Evolutionary conservation across 1,139 yeast species (phyloP), one percentile per base, ranked within the genome.

Genomic region (Zhuliangozyma parablackwelliae): DNA sequence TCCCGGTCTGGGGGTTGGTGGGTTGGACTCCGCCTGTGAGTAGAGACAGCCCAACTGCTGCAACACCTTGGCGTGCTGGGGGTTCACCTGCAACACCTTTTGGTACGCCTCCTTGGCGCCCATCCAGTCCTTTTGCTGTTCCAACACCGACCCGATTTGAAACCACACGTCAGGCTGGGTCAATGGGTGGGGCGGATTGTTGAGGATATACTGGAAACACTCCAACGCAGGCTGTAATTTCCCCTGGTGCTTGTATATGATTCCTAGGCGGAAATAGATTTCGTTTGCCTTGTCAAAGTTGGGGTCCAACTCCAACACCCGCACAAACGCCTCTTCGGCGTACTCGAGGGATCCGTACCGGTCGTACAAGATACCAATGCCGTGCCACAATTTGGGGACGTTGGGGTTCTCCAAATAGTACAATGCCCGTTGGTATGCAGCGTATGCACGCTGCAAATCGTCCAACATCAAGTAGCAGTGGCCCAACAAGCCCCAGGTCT

Each of bases 91-190:
- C 42, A 92, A 68, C 1, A 92, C 97, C 44, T 92, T 79, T 61
- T 92, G 97, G 59, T 92, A 92, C 9, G 97, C 97, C 46, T 90
- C 97, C 52, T 83, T 82, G 7, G 98, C 97, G 29, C 90, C 87
- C 44, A 74, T 78, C 76, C 87, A 90, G 57, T 90, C 96, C 56
- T 89, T 83, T 63, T 87, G 94, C 55, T 87, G 96, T 59, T 92
- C 98, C 53, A 92, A 75, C 1, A 92, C 97, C 29, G 89, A 85
- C 33, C 98, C 98, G 48, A 92, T 85, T 63, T 92, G 98, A 68
- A 92, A 92, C 97, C 97, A 92, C 39, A 92, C 95, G 57, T 92
- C 98, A 33, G 96, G 90, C 57, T 89, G 96, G 31, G 97, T 90
- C 48, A 92, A 69, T 1, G 98, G 98, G 38, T 87, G 84, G 1